phyloP scores from a whole-genome alignment of 2,329 filamentous ascomycete genomes.

The Aspergillus sp. region DNA sequence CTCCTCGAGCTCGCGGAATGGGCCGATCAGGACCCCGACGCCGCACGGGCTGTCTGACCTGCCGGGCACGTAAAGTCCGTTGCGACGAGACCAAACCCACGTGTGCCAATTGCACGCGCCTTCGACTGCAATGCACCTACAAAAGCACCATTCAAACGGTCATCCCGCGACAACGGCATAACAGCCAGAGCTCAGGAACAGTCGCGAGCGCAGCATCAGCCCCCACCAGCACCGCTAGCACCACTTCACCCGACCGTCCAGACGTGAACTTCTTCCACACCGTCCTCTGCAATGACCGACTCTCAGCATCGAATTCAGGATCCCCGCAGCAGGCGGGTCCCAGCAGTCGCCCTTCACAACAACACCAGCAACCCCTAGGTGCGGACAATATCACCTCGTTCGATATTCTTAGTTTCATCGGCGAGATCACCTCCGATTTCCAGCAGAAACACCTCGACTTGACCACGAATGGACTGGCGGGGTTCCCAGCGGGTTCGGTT shows the following conservation, averaged over 20 bases:
- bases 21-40: constrained; percentile 39
- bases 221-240: neutral
- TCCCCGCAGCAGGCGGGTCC: neutral
- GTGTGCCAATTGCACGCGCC: constrained; percentile 37
- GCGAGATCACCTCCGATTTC: constrained; percentile 38
- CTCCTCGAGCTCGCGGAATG: constrained; percentile 30
- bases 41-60: constrained; percentile 38
- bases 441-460: constrained; percentile 38
- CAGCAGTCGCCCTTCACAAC: constrained; percentile 10
- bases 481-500: neutral
- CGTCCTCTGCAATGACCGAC: constrained; percentile 30
- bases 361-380: neutral
- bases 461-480: constrained; percentile 21
- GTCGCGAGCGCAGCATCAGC: neutral
- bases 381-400: constrained; percentile 27
- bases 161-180: constrained; percentile 4
- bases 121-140: constrained; percentile 34
- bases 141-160: constrained; percentile 25
- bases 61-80: constrained; percentile 38
- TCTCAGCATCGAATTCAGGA: neutral
- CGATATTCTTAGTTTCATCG: constrained; percentile 41
- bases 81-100: constrained; percentile 38
- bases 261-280: constrained; percentile 33
- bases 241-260: constrained; percentile 17
- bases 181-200: too few species aligned